A percentile compares a stretch with the other conserved stretches of the same genome.
phyloP scores from a whole-genome alignment of 257 asterid species.

The Gentiana macrophylla region DNA sequence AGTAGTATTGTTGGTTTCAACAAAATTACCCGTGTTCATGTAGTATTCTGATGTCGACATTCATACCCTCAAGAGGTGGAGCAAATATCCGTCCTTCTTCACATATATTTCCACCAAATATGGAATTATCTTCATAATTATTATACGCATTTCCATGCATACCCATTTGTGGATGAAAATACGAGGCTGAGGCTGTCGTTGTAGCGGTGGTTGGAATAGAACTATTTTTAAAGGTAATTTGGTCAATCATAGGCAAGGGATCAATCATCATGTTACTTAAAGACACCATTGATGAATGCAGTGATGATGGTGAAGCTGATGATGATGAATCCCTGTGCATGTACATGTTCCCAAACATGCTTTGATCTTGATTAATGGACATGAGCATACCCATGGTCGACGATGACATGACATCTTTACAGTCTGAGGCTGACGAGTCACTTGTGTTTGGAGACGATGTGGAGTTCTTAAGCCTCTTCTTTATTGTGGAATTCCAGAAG shows the following conservation, averaged over 20 bases:
- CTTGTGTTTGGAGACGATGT: conserved; percentile 39
- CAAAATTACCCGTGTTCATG: conserved; percentile 9
- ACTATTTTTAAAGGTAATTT: not conserved
- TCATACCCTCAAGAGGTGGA: conserved; percentile 24
- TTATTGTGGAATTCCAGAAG: conserved; percentile 53
- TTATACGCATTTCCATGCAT: conserved; percentile 1
- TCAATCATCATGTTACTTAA: conserved; percentile 17
- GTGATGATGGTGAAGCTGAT: conserved; percentile 20
- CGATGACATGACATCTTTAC: conserved; percentile 15
- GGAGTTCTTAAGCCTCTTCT: conserved; percentile 44
- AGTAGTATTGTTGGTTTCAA: conserved; percentile 1
- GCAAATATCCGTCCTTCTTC: conserved; percentile 21
- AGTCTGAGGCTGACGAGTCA: conserved; percentile 30
- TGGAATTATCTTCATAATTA: conserved; percentile 7
- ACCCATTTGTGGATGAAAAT: conserved; percentile 14
- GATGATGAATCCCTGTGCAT: conserved; percentile 21
- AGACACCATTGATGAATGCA: conserved; percentile 15
- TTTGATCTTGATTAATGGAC: conserved; percentile 16
- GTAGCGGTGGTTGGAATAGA: conserved; percentile 7
- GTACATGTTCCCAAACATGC: conserved; percentile 21
- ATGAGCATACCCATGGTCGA: conserved; percentile 3
- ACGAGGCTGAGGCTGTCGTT: not conserved
- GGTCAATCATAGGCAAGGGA: conserved; percentile 23
- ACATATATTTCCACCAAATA: conserved; percentile 25
- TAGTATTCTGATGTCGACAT: conserved; percentile 3